A percentile compares a stretch with the other conserved stretches of the same genome.
These are phyloP conservation scores for Colletotrichum sidae DNA, from an alignment of 2,329 filamentous ascomycete species.

Conservation along the genomic window DNA sequence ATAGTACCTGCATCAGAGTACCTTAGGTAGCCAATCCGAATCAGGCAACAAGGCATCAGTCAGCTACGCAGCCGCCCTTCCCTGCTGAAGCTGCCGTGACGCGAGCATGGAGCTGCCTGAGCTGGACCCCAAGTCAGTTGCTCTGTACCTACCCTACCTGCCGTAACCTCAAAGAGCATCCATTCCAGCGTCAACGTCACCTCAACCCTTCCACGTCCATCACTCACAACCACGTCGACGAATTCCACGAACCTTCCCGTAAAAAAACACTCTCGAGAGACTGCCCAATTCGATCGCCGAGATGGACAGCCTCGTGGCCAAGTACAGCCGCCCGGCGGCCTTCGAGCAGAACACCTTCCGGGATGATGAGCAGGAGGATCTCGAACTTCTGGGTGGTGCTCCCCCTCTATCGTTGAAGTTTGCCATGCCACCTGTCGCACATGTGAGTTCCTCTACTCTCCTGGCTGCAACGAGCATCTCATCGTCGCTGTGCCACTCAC, in stretches of 20 bases:
- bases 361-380: slow-evolving; percentile 74
- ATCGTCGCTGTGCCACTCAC: not conserved
- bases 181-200: slow-evolving; percentile 32
- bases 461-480: not conserved
- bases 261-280: not conserved
- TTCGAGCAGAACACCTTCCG: slow-evolving; percentile 70
- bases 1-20: slow-evolving; percentile 31
- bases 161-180: slow-evolving; percentile 37
- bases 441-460: slow-evolving; percentile 68
- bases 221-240: slow-evolving; percentile 12
- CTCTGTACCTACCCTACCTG: not conserved
- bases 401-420: slow-evolving; percentile 90
- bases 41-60: slow-evolving; percentile 39
- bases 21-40: slow-evolving; percentile 11
- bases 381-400: slow-evolving; percentile 71
- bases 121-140: slow-evolving; percentile 37
- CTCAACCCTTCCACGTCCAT: slow-evolving; percentile 16
- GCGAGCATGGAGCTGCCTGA: slow-evolving; percentile 59
- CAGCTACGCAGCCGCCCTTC: slow-evolving; percentile 38
- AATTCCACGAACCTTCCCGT: slow-evolving; percentile 1
- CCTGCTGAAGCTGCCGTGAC: slow-evolving; percentile 47
- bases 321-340: slow-evolving; percentile 81
- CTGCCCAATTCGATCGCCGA: slow-evolving; percentile 39
- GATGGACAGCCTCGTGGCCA: slow-evolving; percentile 95
- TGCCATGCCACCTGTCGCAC: slow-evolving; percentile 90